Evolutionary conservation across 495 filamentous ascomycete species (phyloP), one percentile per base, ranked within the genome.

Genomic region (Articulospora tetracladia): DNA sequence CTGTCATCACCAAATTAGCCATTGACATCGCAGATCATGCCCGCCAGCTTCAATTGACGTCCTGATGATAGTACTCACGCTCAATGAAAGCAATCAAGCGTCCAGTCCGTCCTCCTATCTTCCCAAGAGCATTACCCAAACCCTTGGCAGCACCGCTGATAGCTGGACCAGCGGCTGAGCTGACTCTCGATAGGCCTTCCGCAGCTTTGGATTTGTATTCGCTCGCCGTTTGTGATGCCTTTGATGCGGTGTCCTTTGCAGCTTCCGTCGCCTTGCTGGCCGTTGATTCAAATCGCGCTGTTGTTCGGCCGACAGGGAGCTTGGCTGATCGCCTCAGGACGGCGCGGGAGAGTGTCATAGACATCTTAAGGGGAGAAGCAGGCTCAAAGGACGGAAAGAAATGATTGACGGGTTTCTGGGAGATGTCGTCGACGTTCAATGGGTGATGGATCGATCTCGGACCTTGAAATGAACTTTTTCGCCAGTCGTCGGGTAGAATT

Each of bases 51-150:
- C 53, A 58, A 64, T 57, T 19, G 25, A 44, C 4, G 6, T 52
- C 11, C 39, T 41, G 46, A 22, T 54, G 22, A 27, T 17, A 49
- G 22, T 53, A 82, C 92, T 82, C 83, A 99, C 94, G 85, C 80
- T 97, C 89, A 72, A 92, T 76, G 67, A 92, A 89, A 57, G 81
- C 79, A 70, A 97, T 85, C 65, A 93, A 70, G 72, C 80, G 84
- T 63, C 91, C 94, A 41, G 90, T 92, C 59, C 90, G 83, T 63
- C 94, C 94, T 70, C 93, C 92, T 70, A 94, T 81, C 69, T 85
- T 87, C 64, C 86, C 77, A 62, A 96, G 73, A 52, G 88, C 83
- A 66, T 79, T 81, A 55, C 80, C 74, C 59, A 85, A 71, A 32
- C 80, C 79, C 73, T 86, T 80, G 27, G 87, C 86, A 57, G 87